phyloP scores from a whole-genome alignment of 2,329 filamentous ascomycete genomes.

The Phialemoniopsis sp. region DNA sequence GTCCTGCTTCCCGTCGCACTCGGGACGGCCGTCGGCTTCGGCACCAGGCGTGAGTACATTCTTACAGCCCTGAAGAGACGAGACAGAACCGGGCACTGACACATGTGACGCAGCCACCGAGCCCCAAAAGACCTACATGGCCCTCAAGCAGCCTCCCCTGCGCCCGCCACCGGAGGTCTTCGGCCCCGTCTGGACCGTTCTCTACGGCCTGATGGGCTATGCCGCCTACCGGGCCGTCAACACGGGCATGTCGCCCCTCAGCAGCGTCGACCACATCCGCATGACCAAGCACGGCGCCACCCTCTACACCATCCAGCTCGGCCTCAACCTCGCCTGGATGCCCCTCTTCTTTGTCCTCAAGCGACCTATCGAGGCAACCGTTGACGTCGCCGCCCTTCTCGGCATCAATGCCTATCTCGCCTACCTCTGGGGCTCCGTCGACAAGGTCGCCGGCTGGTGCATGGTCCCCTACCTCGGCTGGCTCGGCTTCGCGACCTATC shows the following conservation, averaged over 20 bases:
- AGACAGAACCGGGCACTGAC: conserved; percentile 1
- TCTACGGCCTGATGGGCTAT: conserved; percentile 84
- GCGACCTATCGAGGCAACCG: conserved; percentile 68
- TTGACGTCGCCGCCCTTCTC: conserved; percentile 69
- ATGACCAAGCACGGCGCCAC: conserved; percentile 67
- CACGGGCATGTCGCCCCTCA: conserved; percentile 54
- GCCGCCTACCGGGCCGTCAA: conserved; percentile 75
- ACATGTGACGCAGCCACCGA: conserved; percentile 37
- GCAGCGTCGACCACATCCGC: conserved; percentile 47
- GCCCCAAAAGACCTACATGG: conserved; percentile 58
- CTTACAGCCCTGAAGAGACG: too few species aligned
- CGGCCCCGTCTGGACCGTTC: conserved; percentile 60
- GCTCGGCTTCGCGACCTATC: conserved; percentile 83
- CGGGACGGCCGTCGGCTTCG: conserved; percentile 70
- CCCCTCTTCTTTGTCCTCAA: conserved; percentile 84
- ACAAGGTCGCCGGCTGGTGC: conserved; percentile 67
- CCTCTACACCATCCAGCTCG: conserved; percentile 82
- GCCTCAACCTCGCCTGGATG: conserved; percentile 84
- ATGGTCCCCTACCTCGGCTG: conserved; percentile 81
- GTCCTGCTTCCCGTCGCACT: conserved; percentile 72
- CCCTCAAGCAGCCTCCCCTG: conserved; percentile 63
- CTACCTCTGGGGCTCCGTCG: conserved; percentile 72
- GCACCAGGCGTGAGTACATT: conserved; percentile 53
- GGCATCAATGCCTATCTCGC: conserved; percentile 71
- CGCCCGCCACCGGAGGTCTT: conserved; percentile 59